phyloP scores from a whole-genome alignment of 495 filamentous ascomycete species.

The Aspergillus sparsus region DNA sequence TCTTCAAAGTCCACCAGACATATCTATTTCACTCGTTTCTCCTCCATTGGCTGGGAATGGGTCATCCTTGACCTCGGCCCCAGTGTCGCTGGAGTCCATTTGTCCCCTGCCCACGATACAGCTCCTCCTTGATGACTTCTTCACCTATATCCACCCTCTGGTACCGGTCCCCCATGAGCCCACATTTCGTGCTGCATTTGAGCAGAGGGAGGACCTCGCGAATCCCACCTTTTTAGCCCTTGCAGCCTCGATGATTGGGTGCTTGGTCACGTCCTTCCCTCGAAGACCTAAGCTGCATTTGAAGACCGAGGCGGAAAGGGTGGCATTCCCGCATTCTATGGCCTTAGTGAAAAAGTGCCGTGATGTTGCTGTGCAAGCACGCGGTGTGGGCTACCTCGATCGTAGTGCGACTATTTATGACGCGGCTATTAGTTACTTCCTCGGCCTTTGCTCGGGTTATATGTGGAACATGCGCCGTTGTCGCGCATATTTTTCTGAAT shows the following conservation, averaged over 20 bases:
- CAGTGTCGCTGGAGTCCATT: constrained; percentile 68
- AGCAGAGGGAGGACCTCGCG: constrained; percentile 65
- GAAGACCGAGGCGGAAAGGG: constrained; percentile 55
- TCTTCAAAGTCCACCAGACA: constrained; percentile 32
- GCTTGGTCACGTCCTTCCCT: constrained; percentile 77
- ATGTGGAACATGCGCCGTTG: constrained; percentile 66
- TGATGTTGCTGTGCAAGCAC: constrained; percentile 67
- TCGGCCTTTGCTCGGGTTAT: constrained; percentile 69
- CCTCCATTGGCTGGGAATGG: constrained; percentile 20
- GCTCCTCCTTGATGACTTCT: constrained; percentile 80
- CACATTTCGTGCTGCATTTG: constrained; percentile 73
- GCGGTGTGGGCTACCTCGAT: constrained; percentile 68
- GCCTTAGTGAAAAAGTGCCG: constrained; percentile 74
- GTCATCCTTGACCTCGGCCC: constrained; percentile 28
- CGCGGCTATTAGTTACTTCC: constrained; percentile 81
- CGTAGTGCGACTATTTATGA: constrained; percentile 72
- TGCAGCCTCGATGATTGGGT: constrained; percentile 77
- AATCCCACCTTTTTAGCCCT: constrained; percentile 73
- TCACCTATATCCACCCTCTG: constrained; percentile 87
- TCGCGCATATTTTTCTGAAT: constrained; percentile 71
- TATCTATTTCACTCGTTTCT: constrained; percentile 25
- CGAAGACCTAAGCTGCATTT: constrained; percentile 71
- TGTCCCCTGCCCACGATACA: constrained; percentile 66
- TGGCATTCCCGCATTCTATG: constrained; percentile 62
- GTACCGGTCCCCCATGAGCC: constrained; percentile 83